Evolutionary conservation across 163 green algal genomes (phyloP), one percentile per base, ranked within the genome.

Genomic region (Chlorella variabilis): DNA sequence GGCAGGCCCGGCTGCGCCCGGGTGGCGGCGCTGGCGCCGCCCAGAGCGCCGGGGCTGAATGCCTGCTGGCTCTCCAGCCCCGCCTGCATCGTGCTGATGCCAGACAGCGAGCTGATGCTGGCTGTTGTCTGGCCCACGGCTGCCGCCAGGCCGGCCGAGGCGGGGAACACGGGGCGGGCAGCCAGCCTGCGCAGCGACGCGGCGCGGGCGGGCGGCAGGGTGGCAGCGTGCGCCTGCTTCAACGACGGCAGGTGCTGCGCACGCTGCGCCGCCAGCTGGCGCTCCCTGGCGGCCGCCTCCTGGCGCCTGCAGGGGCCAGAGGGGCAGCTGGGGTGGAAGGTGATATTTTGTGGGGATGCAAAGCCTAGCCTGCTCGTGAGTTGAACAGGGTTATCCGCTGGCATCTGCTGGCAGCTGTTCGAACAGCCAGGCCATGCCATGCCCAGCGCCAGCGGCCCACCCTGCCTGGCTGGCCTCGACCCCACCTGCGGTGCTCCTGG

Each of bases 51-150:
- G 5, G 59, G n/a, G 59, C 5, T 38, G 27, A 67, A 38, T 20
- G 27, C 59, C 5, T 38, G 27, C 27, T 67, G 27, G 29, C 59
- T 67, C 29, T 80, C 73, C 56, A 80, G 27, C 15, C 73, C 56
- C 8, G 54, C 73, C 9, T 80, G 73, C 36, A 80, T 54, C 2
- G 73, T 80, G 73, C 73, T 80, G 56, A 80, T 69, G 27, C 34
- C 73, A 20, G 56, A n/a, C 36, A 80, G 54, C 25, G 34, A 69
- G 25, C 48, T 25, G n/a, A 68, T 54, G 73, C 56, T 41, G 17
- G 38, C 73, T 2, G 20, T 21, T 6, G 73, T 56, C 18, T 59
- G 73, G 18, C 18, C 27, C 27, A 70, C 56, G 4, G 56, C 56
- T 29, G 70, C 48, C 20, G 73, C 38, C 15, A 70, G 36, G 4